Evolutionary conservation across 1,284 basidiomycete genomes (phyloP).

Genomic region (Austroboletus novae-zelandiae): DNA sequence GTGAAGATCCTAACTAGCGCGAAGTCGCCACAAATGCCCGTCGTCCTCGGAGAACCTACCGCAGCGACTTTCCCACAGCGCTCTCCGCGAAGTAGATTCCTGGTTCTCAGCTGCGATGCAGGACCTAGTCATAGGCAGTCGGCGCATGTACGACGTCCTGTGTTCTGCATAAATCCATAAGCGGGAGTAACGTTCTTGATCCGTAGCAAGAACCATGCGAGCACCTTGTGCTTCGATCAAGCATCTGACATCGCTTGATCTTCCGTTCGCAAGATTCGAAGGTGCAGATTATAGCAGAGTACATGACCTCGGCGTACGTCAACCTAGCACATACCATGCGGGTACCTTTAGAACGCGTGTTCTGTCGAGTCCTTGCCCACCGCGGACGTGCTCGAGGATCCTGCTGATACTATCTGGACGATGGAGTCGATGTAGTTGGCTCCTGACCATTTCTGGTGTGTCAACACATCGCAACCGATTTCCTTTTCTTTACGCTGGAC

Average conservation of each 20-base stretch:
- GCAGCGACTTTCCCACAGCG: conserved; percentile 2
- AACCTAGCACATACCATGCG: conserved; percentile 15
- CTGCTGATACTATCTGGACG: conserved; percentile 73
- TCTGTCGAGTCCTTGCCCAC: conserved; percentile 86
- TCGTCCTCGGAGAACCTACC: conserved; percentile 17
- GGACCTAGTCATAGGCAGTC: not conserved
- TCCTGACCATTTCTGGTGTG: conserved; percentile 91
- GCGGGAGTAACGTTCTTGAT: conserved; percentile 4
- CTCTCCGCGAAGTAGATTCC: conserved; percentile 8
- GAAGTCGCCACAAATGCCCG: conserved; percentile 1
- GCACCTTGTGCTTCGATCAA: conserved; percentile 9
- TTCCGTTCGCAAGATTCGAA: conserved; percentile 5
- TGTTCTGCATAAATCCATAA: not conserved
- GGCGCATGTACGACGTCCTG: conserved; percentile 2
- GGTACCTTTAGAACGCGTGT: conserved; percentile 57
- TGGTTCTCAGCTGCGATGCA: not conserved
- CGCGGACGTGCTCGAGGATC: conserved; percentile 79
- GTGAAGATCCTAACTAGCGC: not conserved
- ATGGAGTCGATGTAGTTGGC: conserved; percentile 86
- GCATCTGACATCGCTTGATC: conserved; percentile 5
- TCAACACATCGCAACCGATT: conserved; percentile 89
- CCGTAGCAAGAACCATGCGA: conserved; percentile 15
- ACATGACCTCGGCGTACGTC: conserved; percentile 1
- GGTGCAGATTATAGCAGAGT: conserved; percentile 1
- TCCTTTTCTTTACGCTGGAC: conserved; percentile 88